These are phyloP conservation scores for Trametes sp. DNA, from an alignment of 1,284 basidiomycete genomes.

Conservation along the genomic window DNA sequence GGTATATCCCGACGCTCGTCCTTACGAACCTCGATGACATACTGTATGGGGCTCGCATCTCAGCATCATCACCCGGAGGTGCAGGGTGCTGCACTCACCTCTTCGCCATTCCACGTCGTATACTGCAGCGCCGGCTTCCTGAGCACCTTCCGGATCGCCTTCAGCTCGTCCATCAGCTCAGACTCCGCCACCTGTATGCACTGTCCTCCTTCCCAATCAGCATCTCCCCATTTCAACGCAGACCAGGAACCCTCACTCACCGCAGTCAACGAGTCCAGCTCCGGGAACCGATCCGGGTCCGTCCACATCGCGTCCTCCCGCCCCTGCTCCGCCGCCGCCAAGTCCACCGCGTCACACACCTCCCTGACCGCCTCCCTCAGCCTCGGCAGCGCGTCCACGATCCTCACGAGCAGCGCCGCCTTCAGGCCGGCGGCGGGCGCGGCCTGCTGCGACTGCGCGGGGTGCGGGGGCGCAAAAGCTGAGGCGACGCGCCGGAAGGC, in stretches of 20 bases:
- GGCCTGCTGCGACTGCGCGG: constrained; percentile 38
- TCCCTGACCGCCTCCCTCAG: constrained; percentile 63
- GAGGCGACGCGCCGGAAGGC: constrained; percentile 79
- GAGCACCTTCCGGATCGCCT: constrained; percentile 74
- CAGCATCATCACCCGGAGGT: neutral
- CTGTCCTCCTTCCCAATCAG: constrained; percentile 41
- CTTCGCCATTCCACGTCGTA: constrained; percentile 70
- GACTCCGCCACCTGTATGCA: constrained; percentile 69
- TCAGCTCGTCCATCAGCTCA: constrained; percentile 82
- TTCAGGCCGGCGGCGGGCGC: constrained; percentile 61
- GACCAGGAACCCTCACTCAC: constrained; percentile 35
- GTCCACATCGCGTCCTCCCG: constrained; percentile 80
- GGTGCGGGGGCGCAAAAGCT: constrained; percentile 56
- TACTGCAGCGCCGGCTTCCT: constrained; percentile 83
- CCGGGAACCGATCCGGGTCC: constrained; percentile 75
- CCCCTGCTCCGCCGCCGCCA: constrained; percentile 74
- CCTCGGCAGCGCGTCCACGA: constrained; percentile 73
- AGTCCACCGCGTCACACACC: constrained; percentile 67
- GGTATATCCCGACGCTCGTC: constrained; percentile 78
- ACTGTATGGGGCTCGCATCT: constrained; percentile 50
- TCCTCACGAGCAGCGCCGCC: constrained; percentile 74
- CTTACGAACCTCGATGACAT: constrained; percentile 80
- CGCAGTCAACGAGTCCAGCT: constrained; percentile 60
- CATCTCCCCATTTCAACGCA: neutral
- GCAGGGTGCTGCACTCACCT: constrained; percentile 61